Conservation (phyloP, 2,329 filamentous ascomycete species). For the Chrysoporthe cubensis region DNA sequence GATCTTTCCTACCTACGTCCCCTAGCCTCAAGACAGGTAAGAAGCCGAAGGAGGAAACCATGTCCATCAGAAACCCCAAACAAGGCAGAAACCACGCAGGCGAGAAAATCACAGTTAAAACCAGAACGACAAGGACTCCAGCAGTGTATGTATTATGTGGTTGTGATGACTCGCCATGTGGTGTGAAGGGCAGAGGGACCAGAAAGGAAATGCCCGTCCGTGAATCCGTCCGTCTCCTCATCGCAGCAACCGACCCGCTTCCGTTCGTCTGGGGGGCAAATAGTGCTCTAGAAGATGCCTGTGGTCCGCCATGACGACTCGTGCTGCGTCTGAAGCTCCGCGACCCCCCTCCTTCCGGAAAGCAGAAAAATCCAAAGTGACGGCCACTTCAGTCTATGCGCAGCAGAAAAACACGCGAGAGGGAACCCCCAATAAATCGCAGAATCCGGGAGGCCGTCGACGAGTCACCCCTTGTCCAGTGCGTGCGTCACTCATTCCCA, state of each 20-base stretch:
- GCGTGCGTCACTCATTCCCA: slow-evolving; percentile 27
- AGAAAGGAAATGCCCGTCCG: not conserved
- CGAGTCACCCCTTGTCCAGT: slow-evolving; percentile 23
- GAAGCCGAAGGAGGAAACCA: slow-evolving; percentile 17
- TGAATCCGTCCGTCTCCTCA: not conserved
- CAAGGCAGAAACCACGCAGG: slow-evolving; percentile 20
- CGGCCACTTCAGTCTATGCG: slow-evolving; percentile 29
- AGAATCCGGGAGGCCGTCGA: slow-evolving; percentile 18
- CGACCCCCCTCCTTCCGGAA: slow-evolving; percentile 1
- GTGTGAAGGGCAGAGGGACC: not conserved
- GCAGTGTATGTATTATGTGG: slow-evolving; percentile 29
- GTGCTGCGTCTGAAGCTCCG: slow-evolving; percentile 20
- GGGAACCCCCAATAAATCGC: slow-evolving; percentile 19
- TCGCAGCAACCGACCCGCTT: slow-evolving; percentile 11
- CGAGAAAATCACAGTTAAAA: slow-evolving; percentile 20
- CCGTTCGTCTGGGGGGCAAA: slow-evolving; percentile 2
- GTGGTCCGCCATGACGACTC: slow-evolving; percentile 23
- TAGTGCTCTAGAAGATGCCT: slow-evolving; percentile 24
- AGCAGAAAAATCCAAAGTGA: slow-evolving; percentile 22
- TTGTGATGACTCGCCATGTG: slow-evolving; percentile 23
- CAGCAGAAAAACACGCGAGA: slow-evolving; percentile 24
- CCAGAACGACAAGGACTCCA: slow-evolving; percentile 22
- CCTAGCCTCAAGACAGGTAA: slow-evolving; percentile 18
- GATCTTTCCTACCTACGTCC: slow-evolving; percentile 21
- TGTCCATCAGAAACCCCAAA: slow-evolving; percentile 12